Base-by-base conservation (phyloP, 371 early-diverging fungal species). In the Zychaea mexicana region DNA sequence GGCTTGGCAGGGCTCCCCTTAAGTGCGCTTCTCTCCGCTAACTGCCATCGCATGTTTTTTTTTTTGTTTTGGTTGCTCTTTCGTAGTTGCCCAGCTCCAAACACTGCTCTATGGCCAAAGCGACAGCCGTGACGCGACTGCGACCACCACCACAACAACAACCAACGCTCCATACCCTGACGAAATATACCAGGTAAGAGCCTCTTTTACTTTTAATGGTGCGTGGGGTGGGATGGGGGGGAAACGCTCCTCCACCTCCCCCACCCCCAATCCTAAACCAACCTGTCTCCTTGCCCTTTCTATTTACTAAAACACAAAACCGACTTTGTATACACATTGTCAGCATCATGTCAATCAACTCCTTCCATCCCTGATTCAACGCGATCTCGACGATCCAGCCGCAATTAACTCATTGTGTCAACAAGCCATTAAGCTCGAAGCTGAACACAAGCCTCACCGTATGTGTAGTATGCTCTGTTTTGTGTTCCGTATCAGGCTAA, bases 1-100 rank as follows among this genome's bases (percentile, higher is more conserved):
- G 21, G 56, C 57, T 63, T 47, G 63, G 46, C 57, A 45, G 21
- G 19, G 39, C 31, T 63, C 46, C 36, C 57, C 63, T 58, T 39
- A 30, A 30, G 19, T 45, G 47, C 57, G 10, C 22, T 22, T n/a
- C 10, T 19, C 21, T 21, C 38, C 27, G n/a, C 26, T 55, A 19
- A 22, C 21, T 15, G 42, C 31, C 36, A 62, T 55, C 62, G 32
- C 33, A 36, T 36, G 56, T 31, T 56, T 38, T 32, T 47, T 42
- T 42, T 33, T 8, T 33, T 8, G 12, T 33, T 8, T 8, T 33
- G 12, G 12, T 33, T 33, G 33, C 4, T 19, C 12, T 12, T 15
- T 19, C 4, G 5, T 45, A 22, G n/a, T 24, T 19, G 22, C n/a
- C 21, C 21, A 2, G 5, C 22, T 49, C n/a, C 56, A 46, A 38